These are phyloP conservation scores for Xylaria venustula DNA, from an alignment of 495 filamentous ascomycete genomes.

Conservation along the genomic window DNA sequence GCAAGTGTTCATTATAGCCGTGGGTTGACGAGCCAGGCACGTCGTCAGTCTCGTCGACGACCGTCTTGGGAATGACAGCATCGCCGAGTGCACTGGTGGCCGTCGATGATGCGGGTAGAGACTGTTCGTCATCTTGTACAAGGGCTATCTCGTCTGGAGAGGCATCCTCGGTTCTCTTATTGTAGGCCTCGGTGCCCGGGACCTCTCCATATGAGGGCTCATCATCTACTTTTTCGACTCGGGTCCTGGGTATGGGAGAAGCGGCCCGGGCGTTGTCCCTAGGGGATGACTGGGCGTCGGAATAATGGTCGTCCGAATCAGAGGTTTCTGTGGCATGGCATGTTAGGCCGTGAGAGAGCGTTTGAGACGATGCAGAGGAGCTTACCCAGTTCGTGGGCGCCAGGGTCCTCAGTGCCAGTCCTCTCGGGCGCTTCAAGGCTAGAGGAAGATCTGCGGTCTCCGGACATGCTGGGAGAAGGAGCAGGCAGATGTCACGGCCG, in stretches of 20 bases:
- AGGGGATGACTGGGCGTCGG: constrained; percentile 77
- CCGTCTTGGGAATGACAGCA: constrained; percentile 42
- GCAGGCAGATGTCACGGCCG: not conserved
- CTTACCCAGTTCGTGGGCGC: constrained; percentile 80
- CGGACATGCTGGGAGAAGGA: constrained; percentile 27
- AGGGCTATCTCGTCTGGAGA: constrained; percentile 69
- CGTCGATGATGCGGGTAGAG: constrained; percentile 38
- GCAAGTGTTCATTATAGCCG: constrained; percentile 35
- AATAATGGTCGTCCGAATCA: constrained; percentile 85
- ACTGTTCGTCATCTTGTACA: constrained; percentile 43
- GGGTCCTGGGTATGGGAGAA: constrained; percentile 72
- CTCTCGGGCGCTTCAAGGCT: constrained; percentile 64
- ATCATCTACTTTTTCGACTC: constrained; percentile 74
- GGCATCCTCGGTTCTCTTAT: constrained; percentile 75
- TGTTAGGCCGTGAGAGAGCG: not conserved
- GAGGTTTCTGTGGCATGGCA: constrained; percentile 49
- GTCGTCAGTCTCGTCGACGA: constrained; percentile 49
- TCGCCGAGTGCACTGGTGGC: constrained; percentile 5
- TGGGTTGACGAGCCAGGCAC: constrained; percentile 40
- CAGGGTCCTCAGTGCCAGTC: constrained; percentile 70
- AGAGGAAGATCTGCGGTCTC: constrained; percentile 31
- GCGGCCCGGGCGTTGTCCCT: constrained; percentile 51
- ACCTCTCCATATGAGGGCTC: constrained; percentile 78
- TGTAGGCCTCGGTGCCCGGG: constrained; percentile 77
- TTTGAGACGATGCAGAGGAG: not conserved